phyloP scores from a whole-genome alignment of 2,329 filamentous ascomycete genomes.

The Colletotrichum trifolii region DNA sequence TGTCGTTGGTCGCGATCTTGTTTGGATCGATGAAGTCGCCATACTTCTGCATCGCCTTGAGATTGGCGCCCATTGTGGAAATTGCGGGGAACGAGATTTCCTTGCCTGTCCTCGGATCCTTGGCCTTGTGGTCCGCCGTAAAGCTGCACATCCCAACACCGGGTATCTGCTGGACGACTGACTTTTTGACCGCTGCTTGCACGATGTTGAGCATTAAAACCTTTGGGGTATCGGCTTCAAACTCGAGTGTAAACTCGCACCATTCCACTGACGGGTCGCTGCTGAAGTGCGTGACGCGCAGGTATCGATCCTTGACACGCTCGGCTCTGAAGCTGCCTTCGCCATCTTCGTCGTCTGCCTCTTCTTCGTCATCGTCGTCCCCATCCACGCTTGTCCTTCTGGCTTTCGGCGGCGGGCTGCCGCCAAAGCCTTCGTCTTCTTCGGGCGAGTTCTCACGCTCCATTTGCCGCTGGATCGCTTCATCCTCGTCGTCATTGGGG shows the following conservation, averaged over 20 bases:
- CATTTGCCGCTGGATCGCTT: constrained; percentile 74
- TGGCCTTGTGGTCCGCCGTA: constrained; percentile 68
- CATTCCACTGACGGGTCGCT: constrained; percentile 82
- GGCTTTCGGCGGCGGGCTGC: constrained; percentile 55
- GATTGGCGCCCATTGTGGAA: constrained; percentile 86
- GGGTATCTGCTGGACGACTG: constrained; percentile 87
- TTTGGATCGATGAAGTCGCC: constrained; percentile 87
- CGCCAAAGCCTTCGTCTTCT: constrained; percentile 62
- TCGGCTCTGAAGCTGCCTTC: constrained; percentile 62
- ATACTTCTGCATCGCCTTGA: constrained; percentile 90
- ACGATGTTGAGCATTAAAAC: constrained; percentile 93
- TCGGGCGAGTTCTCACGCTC: constrained; percentile 67
- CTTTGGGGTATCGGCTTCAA: constrained; percentile 84
- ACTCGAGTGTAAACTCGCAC: constrained; percentile 86
- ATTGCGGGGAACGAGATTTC: constrained; percentile 67
- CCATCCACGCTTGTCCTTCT: constrained; percentile 41
- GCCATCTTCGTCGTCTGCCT: constrained; percentile 54
- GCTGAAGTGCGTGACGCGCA: constrained; percentile 79
- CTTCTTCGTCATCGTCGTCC: constrained; percentile 56
- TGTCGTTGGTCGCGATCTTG: constrained; percentile 90
- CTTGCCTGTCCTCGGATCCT: constrained; percentile 59
- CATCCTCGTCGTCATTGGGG: constrained; percentile 91
- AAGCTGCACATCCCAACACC: constrained; percentile 79
- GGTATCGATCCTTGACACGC: constrained; percentile 71
- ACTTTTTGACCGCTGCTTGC: constrained; percentile 80